Conservation (phyloP, 768 basidiomycete species). For the Boletus sp. region DNA sequence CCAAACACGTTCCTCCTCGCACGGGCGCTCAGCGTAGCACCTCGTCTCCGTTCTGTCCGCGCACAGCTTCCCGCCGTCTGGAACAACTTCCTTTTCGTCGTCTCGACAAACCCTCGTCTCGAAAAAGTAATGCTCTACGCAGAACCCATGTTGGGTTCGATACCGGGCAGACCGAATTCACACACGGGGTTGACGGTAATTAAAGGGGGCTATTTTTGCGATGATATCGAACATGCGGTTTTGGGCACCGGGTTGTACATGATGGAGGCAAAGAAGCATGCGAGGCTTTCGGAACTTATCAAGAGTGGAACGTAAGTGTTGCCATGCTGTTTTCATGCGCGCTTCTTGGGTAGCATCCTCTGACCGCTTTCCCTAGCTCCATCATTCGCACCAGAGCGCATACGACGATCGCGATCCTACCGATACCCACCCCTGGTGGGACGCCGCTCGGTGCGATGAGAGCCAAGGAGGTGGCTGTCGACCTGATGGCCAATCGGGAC, state of each 20-base stretch:
- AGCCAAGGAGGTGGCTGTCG: constrained; percentile 62
- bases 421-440: constrained; percentile 14
- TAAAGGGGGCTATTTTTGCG: constrained; percentile 6
- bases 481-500: constrained; percentile 10
- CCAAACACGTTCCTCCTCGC: constrained; percentile 28
- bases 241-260: constrained; percentile 54
- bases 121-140: constrained; percentile 42
- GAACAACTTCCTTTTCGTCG: constrained; percentile 50
- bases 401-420: constrained; percentile 26
- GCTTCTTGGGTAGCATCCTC: neutral
- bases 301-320: constrained; percentile 47
- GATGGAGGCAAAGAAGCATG: constrained; percentile 50
- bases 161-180: neutral
- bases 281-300: constrained; percentile 51
- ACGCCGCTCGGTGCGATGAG: constrained; percentile 55
- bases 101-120: constrained; percentile 47
- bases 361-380: constrained; percentile 19
- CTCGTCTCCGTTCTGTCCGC: constrained; percentile 45
- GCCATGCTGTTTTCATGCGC: neutral
- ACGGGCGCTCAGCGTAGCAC: constrained; percentile 38
- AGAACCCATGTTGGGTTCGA: constrained; percentile 20
- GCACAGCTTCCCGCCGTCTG: constrained; percentile 57
- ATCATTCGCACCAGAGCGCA: constrained; percentile 37
- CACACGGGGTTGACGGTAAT: constrained; percentile 9
- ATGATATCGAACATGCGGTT: constrained; percentile 32